Percentiles rank a stretch among this genome's conserved stretches.
Conservation (phyloP, 2,329 filamentous ascomycete genomes). For the Neopestalotiopsis sp. region DNA sequence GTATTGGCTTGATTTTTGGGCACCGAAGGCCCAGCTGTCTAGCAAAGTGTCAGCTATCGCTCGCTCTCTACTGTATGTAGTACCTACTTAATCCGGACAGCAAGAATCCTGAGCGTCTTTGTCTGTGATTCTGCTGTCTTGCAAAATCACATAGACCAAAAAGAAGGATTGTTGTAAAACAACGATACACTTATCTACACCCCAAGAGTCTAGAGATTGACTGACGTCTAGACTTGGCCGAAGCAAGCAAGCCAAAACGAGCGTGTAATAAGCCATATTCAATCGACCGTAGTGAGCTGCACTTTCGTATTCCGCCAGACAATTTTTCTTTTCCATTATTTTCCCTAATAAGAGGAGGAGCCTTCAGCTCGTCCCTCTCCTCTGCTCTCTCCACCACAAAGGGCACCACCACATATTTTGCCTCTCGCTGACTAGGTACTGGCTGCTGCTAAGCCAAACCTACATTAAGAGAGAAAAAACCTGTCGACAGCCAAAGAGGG, state of each 20-base stretch:
- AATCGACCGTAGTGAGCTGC: no score
- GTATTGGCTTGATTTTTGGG: no score
- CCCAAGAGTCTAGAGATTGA: no score
- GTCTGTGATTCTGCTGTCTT: background rate
- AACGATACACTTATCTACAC: no score
- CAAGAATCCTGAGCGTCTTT: background rate
- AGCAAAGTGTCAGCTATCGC: background rate
- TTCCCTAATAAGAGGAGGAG: background rate
- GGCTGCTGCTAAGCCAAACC: background rate
- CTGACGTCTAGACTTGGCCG: no score
- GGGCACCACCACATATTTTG: background rate
- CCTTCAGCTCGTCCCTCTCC: background rate
- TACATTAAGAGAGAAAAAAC: background rate
- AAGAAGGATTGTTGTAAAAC: no score
- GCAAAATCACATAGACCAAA: no score
- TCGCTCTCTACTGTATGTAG: background rate
- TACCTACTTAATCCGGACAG: slow-evolving; percentile 1
- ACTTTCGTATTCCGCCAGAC: no score
- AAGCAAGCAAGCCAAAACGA: no score
- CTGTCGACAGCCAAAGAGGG: background rate
- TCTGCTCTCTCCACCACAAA: background rate
- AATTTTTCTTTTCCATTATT: no score
- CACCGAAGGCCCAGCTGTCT: no score
- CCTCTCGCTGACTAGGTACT: background rate
- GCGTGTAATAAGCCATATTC: no score